These are phyloP conservation scores for Lachnellula willkommii DNA, from an alignment of 2,329 filamentous ascomycete genomes.

Conservation along the genomic window DNA sequence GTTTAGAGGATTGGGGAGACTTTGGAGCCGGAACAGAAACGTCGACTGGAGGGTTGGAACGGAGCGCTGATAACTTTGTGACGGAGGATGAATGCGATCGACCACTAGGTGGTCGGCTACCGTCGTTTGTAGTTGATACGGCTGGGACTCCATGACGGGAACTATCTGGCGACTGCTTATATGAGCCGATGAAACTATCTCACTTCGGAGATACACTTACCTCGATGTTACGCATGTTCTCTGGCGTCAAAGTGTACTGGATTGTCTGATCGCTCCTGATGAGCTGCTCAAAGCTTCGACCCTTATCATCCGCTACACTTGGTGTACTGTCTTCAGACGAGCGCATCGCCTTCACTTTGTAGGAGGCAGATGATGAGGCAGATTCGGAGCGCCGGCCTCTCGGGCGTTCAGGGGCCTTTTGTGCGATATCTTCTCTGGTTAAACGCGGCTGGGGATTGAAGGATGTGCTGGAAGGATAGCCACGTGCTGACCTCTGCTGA, in stretches of 20 bases:
- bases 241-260: slow-evolving; percentile 75
- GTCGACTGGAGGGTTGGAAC: slow-evolving; percentile 19
- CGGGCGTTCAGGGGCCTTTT: slow-evolving; percentile 11
- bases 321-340: slow-evolving; percentile 53
- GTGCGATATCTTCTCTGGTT: slow-evolving; percentile 8
- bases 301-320: slow-evolving; percentile 51
- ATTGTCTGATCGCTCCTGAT: slow-evolving; percentile 80
- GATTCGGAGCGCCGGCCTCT: slow-evolving; percentile 36
- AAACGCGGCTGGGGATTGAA: slow-evolving; percentile 16
- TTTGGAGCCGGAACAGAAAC: neutral
- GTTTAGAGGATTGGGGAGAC: slow-evolving; percentile 12
- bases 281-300: slow-evolving; percentile 69
- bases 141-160: slow-evolving; percentile 12
- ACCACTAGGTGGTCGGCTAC: slow-evolving; percentile 16
- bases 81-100: slow-evolving; percentile 27
- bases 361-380: slow-evolving; percentile 39
- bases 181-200: slow-evolving; percentile 3
- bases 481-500: slow-evolving; percentile 12
- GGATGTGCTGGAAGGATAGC: slow-evolving; percentile 4
- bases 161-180: slow-evolving; percentile 16
- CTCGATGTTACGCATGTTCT: slow-evolving; percentile 71
- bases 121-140: slow-evolving; percentile 7
- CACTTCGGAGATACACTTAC: slow-evolving; percentile 38
- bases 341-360: slow-evolving; percentile 48
- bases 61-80: slow-evolving; percentile 19